A percentile compares a stretch with the other conserved stretches of the same genome.
Conservation (phyloP, 2,329 filamentous ascomycete species). For the Knufia petricola region DNA sequence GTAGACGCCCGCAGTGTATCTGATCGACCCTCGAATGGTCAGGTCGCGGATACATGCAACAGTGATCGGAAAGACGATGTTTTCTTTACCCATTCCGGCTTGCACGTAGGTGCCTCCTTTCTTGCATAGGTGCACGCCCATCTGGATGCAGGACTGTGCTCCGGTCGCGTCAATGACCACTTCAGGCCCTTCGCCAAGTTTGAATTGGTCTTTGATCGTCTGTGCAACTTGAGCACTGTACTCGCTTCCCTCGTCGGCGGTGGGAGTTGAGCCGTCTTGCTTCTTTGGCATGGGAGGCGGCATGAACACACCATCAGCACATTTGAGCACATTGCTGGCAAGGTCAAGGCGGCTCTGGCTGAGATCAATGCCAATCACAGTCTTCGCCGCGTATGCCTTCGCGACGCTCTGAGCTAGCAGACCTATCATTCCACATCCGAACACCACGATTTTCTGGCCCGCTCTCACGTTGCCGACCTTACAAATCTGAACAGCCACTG, state of each 20-base stretch:
- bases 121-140: conserved; percentile 36
- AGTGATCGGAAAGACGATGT: conserved; percentile 44
- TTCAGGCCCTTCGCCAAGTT: conserved; percentile 39
- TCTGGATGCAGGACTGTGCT: conserved; percentile 39
- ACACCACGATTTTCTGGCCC: conserved; percentile 38
- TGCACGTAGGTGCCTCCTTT: conserved; percentile 44
- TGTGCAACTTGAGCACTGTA: conserved; percentile 32
- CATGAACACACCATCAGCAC: conserved; percentile 36
- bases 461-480: conserved; percentile 33
- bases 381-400: conserved; percentile 37
- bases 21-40: conserved; percentile 42
- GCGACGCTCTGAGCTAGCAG: conserved; percentile 39
- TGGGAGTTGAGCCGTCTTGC: not conserved
- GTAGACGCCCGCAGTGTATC: conserved; percentile 44
- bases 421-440: conserved; percentile 44
- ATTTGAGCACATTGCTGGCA: conserved; percentile 32
- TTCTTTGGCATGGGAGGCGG: conserved; percentile 26
- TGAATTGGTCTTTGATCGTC: conserved; percentile 32
- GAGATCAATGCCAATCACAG: conserved; percentile 41
- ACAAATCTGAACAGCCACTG: conserved; percentile 42
- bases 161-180: conserved; percentile 43
- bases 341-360: conserved; percentile 34
- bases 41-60: conserved; percentile 41
- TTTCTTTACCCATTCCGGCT: conserved; percentile 44
- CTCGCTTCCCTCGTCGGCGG: conserved; percentile 27